phyloP scores from a whole-genome alignment of 331 rosid species.

The Rhamnella rubrinervis region DNA sequence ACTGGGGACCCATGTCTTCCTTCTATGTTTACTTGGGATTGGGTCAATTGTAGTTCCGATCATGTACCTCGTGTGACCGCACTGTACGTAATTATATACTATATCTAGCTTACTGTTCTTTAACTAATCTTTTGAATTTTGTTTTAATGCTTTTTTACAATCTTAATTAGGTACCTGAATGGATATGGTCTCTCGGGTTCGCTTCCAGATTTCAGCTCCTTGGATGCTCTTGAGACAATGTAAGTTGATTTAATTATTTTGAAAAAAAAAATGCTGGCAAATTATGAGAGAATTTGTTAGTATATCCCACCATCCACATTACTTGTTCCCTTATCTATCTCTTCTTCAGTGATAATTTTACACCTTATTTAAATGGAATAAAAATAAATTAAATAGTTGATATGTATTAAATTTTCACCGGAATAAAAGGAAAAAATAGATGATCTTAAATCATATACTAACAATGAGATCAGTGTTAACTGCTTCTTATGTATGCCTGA shows the following conservation, averaged over 20 bases:
- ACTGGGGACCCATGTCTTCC: conserved; percentile 60
- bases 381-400: no score
- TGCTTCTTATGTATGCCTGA: no score
- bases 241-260: not conserved
- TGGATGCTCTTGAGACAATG: conserved; percentile 37
- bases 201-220: conserved; percentile 50
- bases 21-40: conserved; percentile 43
- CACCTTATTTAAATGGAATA: no score
- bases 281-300: no score
- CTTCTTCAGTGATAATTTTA: no score
- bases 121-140: not conserved
- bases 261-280: not conserved
- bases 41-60: conserved; percentile 38
- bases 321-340: no score
- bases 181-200: conserved; percentile 38
- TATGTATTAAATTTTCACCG: no score
- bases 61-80: conserved; percentile 39
- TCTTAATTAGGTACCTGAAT: conserved; percentile 29
- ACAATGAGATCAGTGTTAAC: no score
- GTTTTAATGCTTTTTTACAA: no score
- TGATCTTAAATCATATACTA: no score
- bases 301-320: no score
- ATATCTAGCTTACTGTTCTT: not conserved
- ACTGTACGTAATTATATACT: conserved; percentile 23
- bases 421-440: no score